A percentile compares a stretch with the other conserved stretches of the same genome.
These are phyloP conservation scores for Tolypocladium tropicale DNA, from an alignment of 2,329 filamentous ascomycete genomes.

Conservation along the genomic window DNA sequence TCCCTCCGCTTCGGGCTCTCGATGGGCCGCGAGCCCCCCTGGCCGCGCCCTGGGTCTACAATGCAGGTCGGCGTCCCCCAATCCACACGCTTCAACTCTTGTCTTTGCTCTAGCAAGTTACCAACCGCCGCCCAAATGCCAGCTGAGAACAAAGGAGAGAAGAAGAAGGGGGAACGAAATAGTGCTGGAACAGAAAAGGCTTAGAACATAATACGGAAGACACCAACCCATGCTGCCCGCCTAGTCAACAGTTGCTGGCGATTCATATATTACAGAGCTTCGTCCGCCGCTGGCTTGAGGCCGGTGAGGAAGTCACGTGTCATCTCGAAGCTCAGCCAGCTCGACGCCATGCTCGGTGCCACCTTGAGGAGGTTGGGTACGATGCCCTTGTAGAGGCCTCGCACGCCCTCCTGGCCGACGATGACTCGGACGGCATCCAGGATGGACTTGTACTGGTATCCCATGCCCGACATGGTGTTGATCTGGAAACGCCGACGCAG, in stretches of 20 bases:
- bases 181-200: background rate
- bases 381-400: slow-evolving; percentile 91
- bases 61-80: background rate
- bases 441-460: slow-evolving; percentile 87
- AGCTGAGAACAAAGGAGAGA: slow-evolving; percentile 1
- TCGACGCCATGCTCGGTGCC: slow-evolving; percentile 95
- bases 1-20: slow-evolving; percentile 1
- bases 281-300: slow-evolving; percentile 33
- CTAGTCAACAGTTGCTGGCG: background rate
- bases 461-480: slow-evolving; percentile 98
- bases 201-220: background rate
- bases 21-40: background rate
- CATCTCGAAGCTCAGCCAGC: slow-evolving; percentile 95
- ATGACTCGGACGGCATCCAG: slow-evolving; percentile 77
- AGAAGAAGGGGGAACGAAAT: background rate
- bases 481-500: slow-evolving; percentile 91
- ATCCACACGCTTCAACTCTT: background rate
- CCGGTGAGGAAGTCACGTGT: slow-evolving; percentile 75
- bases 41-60: background rate
- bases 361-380: slow-evolving; percentile 94
- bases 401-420: slow-evolving; percentile 69
- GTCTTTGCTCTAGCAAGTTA: slow-evolving; percentile 4
- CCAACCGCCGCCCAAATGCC: slow-evolving; percentile 4
- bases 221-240: background rate
- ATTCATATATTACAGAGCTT: slow-evolving; percentile 13